Base-by-base conservation (phyloP, 148 eudicot species). In the Chenopodium suecicum region DNA sequence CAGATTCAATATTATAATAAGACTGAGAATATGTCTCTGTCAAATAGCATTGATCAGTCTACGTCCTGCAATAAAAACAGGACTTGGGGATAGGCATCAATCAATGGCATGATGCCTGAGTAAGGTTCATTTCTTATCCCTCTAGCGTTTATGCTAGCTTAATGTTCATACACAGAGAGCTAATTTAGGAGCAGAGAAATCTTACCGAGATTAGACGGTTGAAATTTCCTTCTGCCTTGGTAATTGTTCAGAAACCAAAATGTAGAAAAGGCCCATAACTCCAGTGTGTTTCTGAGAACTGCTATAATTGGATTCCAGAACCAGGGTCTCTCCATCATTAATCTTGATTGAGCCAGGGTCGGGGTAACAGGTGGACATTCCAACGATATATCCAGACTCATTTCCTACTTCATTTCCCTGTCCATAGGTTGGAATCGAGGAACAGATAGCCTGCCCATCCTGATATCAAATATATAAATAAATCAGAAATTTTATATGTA, bases 281-380 rank as follows among this genome's bases (percentile, higher is more conserved):
- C 98, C 98, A 7, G 92, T 89, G 83, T 95, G 98, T 73, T 76
- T 75, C 66, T 32, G 84, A 46, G 86, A 76, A 31, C 91, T 86
- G 85, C 90, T 95, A 72, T 95, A 95, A 69, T 93, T 92, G 22
- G 98, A 93, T 75, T 87, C 94, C 29, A 95, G 80, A 62, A 91
- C 68, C 13, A 95, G 83, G n/a, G 77, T 83, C 83, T 95, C 98
- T 56, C 94, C 97, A 37, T 85, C 87, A 14, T 86, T 52, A 74
- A 95, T 90, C 84, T 84, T 74, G 41, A 90, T 85, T 22, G 98
- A 88, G 20, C 94, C 96, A 1, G 94, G 92, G 47, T 74, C 67
- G 58, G 98, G 98, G 84, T 95, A 95, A 85, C 98, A 95, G 11
- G 94, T 87, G 11, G 98, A 90, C 97, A 95, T 95, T 83, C 98